A percentile compares a stretch with the other conserved stretches of the same genome.
phyloP scores from a whole-genome alignment of 2,329 filamentous ascomycete genomes.

The Ophiostoma sp. region DNA sequence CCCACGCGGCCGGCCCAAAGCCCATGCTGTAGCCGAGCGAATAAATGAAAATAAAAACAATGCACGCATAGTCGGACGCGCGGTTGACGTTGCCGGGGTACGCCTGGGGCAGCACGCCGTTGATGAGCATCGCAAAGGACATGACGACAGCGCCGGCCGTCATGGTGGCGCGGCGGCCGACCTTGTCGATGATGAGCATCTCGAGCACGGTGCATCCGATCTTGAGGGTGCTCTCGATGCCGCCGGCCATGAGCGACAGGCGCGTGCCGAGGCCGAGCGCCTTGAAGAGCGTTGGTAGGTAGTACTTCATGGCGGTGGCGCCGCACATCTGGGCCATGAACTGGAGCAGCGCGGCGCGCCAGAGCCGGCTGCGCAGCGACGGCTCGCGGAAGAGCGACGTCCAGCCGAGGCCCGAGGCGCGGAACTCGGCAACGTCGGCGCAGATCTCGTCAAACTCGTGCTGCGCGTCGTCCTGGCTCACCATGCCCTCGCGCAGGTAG shows the following conservation, averaged over 20 bases:
- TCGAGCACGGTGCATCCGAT: constrained; percentile 52
- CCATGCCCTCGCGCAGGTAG: constrained; percentile 46
- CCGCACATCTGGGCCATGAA: constrained; percentile 58
- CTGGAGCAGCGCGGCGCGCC: constrained; percentile 52
- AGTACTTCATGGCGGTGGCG: constrained; percentile 56
- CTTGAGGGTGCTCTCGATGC: constrained; percentile 53
- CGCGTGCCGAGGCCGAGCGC: constrained; percentile 46
- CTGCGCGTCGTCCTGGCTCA: constrained; percentile 35
- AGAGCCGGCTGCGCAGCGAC: constrained; percentile 47
- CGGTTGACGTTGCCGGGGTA: constrained; percentile 47
- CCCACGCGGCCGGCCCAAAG: constrained; percentile 53
- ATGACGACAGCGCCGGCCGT: constrained; percentile 47
- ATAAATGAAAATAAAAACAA: constrained; percentile 54
- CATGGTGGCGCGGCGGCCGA: constrained; percentile 46
- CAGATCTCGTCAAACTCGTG: constrained; percentile 44
- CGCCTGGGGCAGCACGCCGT: constrained; percentile 46
- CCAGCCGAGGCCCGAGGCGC: constrained; percentile 36
- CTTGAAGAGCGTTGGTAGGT: constrained; percentile 49
- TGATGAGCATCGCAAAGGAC: constrained; percentile 49
- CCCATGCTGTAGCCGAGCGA: constrained; percentile 54
- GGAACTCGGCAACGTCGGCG: constrained; percentile 39
- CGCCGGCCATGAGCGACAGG: constrained; percentile 47
- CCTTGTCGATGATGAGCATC: constrained; percentile 50
- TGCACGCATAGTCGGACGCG: constrained; percentile 45
- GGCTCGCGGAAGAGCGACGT: constrained; percentile 46